Base-by-base conservation (phyloP, 495 filamentous ascomycete species). In the Penicillium macrosclerotiorum region DNA sequence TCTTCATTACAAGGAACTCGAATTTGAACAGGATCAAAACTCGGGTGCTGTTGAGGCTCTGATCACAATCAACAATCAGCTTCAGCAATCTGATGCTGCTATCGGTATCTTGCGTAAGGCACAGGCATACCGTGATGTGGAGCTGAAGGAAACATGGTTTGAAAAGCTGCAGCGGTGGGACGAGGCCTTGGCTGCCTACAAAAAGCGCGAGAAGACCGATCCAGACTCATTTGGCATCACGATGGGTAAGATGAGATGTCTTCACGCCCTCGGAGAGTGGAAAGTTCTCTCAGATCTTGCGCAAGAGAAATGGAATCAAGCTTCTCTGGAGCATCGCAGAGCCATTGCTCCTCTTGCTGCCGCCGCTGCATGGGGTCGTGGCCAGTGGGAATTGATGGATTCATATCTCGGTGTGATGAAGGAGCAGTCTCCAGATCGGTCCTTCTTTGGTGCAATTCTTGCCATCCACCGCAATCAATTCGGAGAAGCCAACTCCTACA, bases 241-340 rank as follows among this genome's bases (percentile, higher is more conserved):
- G 4, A 96, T 97, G 90, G 93, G 93, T 48, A 97, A 98, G 67
- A 99, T 99, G 93, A 85, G 94, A 13, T 99, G 93, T 78, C 70
- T 96, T 30, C 94, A 99, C 59, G 93, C 93, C 23, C 78, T 99
- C 24, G 94, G 93, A 31, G 93, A 99, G 63, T 99, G 92, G 91
- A 94, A 96, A 52, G 80, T 88, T 9, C 74, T 99, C 8, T 91
- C 92, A 8, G 76, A 81, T 31, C 77, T 99, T 25, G 89, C 90
- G 1, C 86, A 95, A 52, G 88, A 94, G 50, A 95, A 92, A 37
- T 99, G 92, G 92, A 78, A 84, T 42, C 86, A 88, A 59, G 90
- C 93, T 13, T 81, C 80, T 9, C 72, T 83, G 3, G 92, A 97
- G 49, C 81, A 95, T 44, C 85, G 92, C 57, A 80, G 90, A 48